Base-by-base conservation (phyloP, 2,329 filamentous ascomycete genomes). In the Colletotrichum abscissum region DNA sequence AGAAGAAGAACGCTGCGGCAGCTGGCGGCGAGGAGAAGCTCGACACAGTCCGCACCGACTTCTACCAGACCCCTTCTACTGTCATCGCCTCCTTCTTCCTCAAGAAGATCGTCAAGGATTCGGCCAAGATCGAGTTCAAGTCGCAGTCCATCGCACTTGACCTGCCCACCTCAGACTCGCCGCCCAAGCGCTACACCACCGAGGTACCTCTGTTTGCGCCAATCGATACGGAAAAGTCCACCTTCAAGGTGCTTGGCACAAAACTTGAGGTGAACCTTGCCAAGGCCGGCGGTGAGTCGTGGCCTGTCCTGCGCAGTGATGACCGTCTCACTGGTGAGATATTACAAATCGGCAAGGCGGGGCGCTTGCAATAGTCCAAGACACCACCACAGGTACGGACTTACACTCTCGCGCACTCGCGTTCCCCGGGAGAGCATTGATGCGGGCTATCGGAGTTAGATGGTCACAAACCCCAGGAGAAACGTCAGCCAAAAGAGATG, bases 21-120 rank as follows among this genome's bases (percentile, higher is more conserved):
- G 78, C 80, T 52, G 80, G 82, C 5, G 90, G 88, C 1, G 94
- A 97, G 84, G 95, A 97, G 84, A 87, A 93, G 78, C 84, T 97
- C 54, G 91, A 95, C 56, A 92, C 90, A 4, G 93, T 98, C 75
- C 93, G 93, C 74, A 91, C 93, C 80, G 97, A 99, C 83, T 99
- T 96, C 84, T 99, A 99, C 85, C 97, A 99, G 84, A 98, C 97
- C 1, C 87, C 93, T 2, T 90, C 90, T 14, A 92, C 91, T 16
- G 94, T 98, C 70, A 98, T 97, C 76, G 95, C 94, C 2, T 97
- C 94, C 9, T 93, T 98, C 77, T 99, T 97, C 85, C 88, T 98
- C 67, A 99, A 98, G 88, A 98, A 98, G 86, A 98, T 99, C 78
- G 91, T 95, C 84, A 97, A 96, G 84, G 89, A 92, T 28, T 89